Conservation (phyloP, 768 basidiomycete genomes). For the Rhodotorula toruloides region DNA sequence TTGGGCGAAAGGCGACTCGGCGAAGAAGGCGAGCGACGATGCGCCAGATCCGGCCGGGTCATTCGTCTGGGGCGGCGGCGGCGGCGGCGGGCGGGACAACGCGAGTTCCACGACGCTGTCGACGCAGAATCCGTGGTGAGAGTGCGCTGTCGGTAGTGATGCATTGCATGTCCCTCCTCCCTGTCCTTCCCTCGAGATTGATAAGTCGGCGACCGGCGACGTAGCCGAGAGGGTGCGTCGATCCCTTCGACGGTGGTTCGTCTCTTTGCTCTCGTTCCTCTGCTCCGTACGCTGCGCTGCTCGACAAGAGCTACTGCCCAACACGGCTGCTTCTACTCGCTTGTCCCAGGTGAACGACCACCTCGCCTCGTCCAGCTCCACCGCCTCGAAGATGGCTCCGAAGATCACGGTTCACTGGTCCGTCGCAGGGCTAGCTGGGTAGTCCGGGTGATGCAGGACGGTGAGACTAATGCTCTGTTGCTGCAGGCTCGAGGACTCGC, state of each 20-base stretch:
- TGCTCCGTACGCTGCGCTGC: not conserved
- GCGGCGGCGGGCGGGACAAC: not conserved
- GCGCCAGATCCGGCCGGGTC: slow-evolving; percentile 11
- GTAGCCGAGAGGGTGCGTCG: not conserved
- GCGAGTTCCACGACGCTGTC: slow-evolving; percentile 12
- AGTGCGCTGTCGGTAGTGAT: not conserved
- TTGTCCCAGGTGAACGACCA: slow-evolving; percentile 11
- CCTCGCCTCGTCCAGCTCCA: slow-evolving; percentile 1
- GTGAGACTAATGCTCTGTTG: too few relatives aligned
- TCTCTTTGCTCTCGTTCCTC: not conserved
- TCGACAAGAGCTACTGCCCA: not conserved
- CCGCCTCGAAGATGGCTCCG: not conserved
- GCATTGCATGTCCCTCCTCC: not conserved
- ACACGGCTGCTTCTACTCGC: slow-evolving; percentile 9
- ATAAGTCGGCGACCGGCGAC: not conserved
- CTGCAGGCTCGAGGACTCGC: slow-evolving; percentile 32
- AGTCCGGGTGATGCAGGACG: too few relatives aligned
- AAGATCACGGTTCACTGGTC: slow-evolving; percentile 24
- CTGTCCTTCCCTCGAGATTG: not conserved
- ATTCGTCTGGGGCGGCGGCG: slow-evolving; percentile 21
- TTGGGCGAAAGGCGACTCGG: not conserved
- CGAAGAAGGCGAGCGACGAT: not conserved
- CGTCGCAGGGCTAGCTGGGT: not conserved
- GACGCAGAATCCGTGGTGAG: slow-evolving; percentile 33
- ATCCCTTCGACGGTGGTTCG: not conserved